phyloP scores from a whole-genome alignment of 495 filamentous ascomycete genomes.

The Cenococcum geophilum region DNA sequence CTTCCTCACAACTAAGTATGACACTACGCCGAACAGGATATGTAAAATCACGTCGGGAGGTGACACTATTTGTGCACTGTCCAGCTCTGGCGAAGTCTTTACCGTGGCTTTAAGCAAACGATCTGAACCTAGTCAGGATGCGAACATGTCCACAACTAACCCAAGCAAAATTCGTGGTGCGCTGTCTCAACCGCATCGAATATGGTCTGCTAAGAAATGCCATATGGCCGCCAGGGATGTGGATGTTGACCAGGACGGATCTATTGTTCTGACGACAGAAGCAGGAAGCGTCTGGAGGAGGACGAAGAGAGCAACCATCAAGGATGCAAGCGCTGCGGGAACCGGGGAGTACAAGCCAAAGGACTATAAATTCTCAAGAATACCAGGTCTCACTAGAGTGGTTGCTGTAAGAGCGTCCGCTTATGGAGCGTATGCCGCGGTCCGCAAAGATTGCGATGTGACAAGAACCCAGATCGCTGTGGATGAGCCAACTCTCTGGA shows the following conservation, averaged over 20 bases:
- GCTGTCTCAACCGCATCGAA: conserved; percentile 63
- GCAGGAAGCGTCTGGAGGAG: conserved; percentile 89
- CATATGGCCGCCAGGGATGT: conserved; percentile 84
- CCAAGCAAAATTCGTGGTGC: conserved; percentile 77
- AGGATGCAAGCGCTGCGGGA: conserved; percentile 56
- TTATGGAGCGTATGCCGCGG: conserved; percentile 81
- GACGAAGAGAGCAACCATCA: conserved; percentile 70
- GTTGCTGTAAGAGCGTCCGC: conserved; percentile 76
- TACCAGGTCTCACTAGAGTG: conserved; percentile 79
- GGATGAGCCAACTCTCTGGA: conserved; percentile 59
- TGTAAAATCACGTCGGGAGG: conserved; percentile 73
- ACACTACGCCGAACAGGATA: conserved; percentile 57
- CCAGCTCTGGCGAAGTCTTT: conserved; percentile 76
- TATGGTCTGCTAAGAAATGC: conserved; percentile 75
- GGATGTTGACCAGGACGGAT: conserved; percentile 85
- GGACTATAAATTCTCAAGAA: conserved; percentile 87
- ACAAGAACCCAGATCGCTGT: conserved; percentile 67
- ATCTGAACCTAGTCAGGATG: conserved; percentile 49
- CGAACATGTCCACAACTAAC: conserved; percentile 73
- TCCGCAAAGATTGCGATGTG: conserved; percentile 79
- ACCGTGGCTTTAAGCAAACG: conserved; percentile 66
- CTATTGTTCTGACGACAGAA: conserved; percentile 87
- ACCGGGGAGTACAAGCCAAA: conserved; percentile 53
- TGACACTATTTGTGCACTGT: conserved; percentile 82
- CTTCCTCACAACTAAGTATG: conserved; percentile 62